Conservation (phyloP, 2,329 filamentous ascomycete species). For the Talaromyces sp. region DNA sequence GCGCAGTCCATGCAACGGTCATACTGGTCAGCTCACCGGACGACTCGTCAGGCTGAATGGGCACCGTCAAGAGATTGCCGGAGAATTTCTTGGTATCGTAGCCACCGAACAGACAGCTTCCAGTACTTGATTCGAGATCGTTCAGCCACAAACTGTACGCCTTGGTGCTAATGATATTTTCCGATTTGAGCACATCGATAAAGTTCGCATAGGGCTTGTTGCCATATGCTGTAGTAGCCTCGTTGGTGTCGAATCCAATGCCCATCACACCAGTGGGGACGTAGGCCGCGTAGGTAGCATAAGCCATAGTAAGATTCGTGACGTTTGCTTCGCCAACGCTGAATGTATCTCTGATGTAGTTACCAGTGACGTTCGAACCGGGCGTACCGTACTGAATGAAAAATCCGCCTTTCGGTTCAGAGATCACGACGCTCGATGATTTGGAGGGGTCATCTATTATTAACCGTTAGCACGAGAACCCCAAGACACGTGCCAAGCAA, state of each 20-base stretch:
- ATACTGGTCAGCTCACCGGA: conserved; percentile 50
- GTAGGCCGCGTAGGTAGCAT: conserved; percentile 27
- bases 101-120: conserved; percentile 75
- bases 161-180: conserved; percentile 52
- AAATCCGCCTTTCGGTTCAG: conserved; percentile 25
- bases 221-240: conserved; percentile 21
- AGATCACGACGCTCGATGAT: conserved; percentile 24
- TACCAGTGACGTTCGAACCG: conserved; percentile 34
- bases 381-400: conserved; percentile 38
- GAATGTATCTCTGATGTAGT: conserved; percentile 38
- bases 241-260: conserved; percentile 35
- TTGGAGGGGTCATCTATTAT: conserved; percentile 21
- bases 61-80: conserved; percentile 59
- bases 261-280: conserved; percentile 36
- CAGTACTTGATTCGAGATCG: conserved; percentile 57
- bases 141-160: conserved; percentile 37
- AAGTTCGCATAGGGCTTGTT: conserved; percentile 54
- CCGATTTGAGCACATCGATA: conserved; percentile 59
- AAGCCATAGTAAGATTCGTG: conserved; percentile 38
- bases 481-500: conserved; percentile 1
- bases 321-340: conserved; percentile 32
- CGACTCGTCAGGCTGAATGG: conserved; percentile 52
- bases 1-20: conserved; percentile 47
- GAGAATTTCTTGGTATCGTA: conserved; percentile 71
- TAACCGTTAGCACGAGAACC: neutral